Base-by-base conservation (phyloP, 305 asterid species). In the Fraxinus sp. region DNA sequence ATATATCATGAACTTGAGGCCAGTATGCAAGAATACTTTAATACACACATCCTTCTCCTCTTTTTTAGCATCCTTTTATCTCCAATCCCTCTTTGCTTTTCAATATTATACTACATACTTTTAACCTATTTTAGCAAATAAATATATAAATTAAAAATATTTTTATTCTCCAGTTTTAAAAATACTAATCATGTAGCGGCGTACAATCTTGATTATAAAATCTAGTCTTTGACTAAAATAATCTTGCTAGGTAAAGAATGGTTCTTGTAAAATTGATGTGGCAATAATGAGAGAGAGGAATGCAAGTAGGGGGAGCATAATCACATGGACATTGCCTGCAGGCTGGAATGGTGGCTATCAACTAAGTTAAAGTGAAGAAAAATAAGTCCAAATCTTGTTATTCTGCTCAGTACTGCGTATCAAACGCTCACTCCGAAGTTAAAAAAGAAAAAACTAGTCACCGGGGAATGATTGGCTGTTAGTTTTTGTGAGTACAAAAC, bases 291-390 rank as follows among this genome's bases (percentile, higher is more conserved):
- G 90, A 79, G 83, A 78, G 89, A 86, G 85, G 89, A 88, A 80
- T 88, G 80, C 72, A 64, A 87, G 92, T 88, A 87, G 92, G 91
- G 88, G 84, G 88, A 83, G 83, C 89, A 88, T 90, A 91, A 91
- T 91, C 93, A 92, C 94, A 93, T 90, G 95, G 90, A 83, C 81
- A 43, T 87, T 83, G 64, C 89, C 81, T 82, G 88, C 93, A 91
- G 89, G 90, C 91, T 90, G 92, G 77, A 90, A 87, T 84, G 89
- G 86, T 77, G 76, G 57, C 41, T 70, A 82, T 36, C 59, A 22
- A 14, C 18, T 84, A 77, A 79, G 75, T 26, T 64, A 77, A 41
- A 70, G 6, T 13, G 9, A 41, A 37, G 22, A 20, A 76, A 39
- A 82, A 64, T 32, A 26, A 30, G 73, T 66, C 6, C 7, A 66